Evolutionary conservation across 345 rosid species (phyloP).

Genomic region (Punica granatum): DNA sequence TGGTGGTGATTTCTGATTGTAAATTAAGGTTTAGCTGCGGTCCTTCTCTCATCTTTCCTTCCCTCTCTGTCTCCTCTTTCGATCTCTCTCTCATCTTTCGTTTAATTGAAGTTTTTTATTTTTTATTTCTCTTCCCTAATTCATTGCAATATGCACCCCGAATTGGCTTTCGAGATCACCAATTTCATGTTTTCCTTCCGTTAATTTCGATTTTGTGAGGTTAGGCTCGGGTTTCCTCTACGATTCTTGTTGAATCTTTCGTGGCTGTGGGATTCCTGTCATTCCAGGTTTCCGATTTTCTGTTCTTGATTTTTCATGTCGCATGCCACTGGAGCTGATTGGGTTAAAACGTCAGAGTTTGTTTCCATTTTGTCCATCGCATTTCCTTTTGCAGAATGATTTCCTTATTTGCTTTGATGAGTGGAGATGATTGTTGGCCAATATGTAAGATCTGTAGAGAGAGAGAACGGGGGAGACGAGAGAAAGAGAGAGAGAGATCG

Average conservation of each 20-base stretch:
- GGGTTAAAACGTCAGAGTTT: not conserved
- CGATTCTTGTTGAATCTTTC: not conserved
- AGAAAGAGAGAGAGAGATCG: too few species aligned
- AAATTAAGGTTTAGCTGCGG: too few species aligned
- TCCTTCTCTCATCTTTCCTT: too few species aligned
- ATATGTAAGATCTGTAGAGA: too few species aligned
- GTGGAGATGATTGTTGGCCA: not conserved
- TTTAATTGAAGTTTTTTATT: too few species aligned
- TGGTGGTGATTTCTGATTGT: too few species aligned
- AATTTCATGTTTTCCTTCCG: conserved; percentile 1
- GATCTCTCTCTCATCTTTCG: too few species aligned
- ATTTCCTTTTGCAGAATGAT: not conserved
- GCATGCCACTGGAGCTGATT: conserved; percentile 3
- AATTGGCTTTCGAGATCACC: conserved; percentile 21
- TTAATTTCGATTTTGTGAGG: conserved; percentile 2
- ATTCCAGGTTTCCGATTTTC: not conserved
- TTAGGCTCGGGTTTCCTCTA: not conserved
- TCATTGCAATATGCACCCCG: conserved; percentile 15
- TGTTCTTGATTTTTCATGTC: not conserved
- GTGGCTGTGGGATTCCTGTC: not conserved
- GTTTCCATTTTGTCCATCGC: not conserved
- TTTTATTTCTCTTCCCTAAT: too few species aligned
- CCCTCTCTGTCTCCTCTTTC: too few species aligned
- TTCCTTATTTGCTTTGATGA: not conserved
- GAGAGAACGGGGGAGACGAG: too few species aligned